Evolutionary conservation across 2,329 filamentous ascomycete genomes (phyloP), one percentile per base, ranked within the genome.

Genomic region (Periconia digitata): DNA sequence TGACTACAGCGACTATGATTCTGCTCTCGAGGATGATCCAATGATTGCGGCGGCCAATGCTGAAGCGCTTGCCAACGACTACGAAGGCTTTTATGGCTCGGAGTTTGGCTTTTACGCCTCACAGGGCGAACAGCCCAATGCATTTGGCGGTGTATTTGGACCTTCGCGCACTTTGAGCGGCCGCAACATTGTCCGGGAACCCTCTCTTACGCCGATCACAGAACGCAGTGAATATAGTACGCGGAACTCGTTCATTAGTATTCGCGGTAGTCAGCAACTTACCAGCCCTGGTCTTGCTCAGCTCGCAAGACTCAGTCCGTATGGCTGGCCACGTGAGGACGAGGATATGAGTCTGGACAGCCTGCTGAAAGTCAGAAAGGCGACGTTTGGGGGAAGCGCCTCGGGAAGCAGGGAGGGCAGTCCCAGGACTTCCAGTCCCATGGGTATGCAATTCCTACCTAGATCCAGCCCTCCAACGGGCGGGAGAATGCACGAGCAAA

Each of bases 11-110:
- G 71, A 76, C 20, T 73, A 72, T 40, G 72, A 74, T 29, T 69
- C 64, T 38, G 70, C 64, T 2, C 57, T 74, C 15, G 72, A 75
- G 50, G 91, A 97, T 56, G 92, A 96, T 60, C 85, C 85, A 24
- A 94, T 97, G 59, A 95, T 99, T 51, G 92, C 92, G 0, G 94
- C 91, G 49, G 94, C 94, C 5, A 99, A 99, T 60, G 92, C 92
- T 0, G 92, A 94, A 67, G 94, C 89, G 1, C 78, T 99, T 7
- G 92, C 94, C 39, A 92, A 90, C 58, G 94, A 99, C 63, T 86
- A 86, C 6, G 92, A 96, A 55, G 92, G 90, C 0, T 95, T 94
- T 76, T 99, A 99, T 64, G 94, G 94, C 0, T 87, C 91, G 58
- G 94, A 99, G 68, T 99, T 99, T 64, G 92, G 91, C 0, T 99